Evolutionary conservation across 257 asterid species (phyloP).

Genomic region (Nicotiana knightiana): DNA sequence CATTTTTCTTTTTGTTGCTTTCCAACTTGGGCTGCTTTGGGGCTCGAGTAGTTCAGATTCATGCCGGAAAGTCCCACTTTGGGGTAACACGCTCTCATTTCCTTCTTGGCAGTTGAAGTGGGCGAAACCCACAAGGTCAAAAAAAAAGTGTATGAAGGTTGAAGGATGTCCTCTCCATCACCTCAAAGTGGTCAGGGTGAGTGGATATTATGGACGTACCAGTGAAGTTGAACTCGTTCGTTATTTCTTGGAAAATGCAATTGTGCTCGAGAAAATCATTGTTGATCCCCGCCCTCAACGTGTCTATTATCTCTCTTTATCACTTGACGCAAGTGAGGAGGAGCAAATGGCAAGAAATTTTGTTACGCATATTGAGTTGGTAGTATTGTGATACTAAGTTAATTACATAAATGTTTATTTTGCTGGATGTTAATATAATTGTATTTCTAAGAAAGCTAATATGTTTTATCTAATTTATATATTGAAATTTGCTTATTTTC

Average conservation of each 20-base stretch:
- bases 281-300: not conserved
- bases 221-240: not conserved
- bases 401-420: not conserved
- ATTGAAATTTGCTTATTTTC: too few species aligned
- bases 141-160: too few species aligned
- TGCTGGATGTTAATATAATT: too few species aligned
- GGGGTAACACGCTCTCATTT: too few species aligned
- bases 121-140: too few species aligned
- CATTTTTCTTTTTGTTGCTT: too few species aligned
- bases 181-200: not conserved
- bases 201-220: not conserved
- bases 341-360: not conserved
- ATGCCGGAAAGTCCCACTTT: too few species aligned
- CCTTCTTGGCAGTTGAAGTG: too few species aligned
- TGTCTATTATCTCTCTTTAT: too few species aligned
- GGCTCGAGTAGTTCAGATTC: too few species aligned
- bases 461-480: not conserved
- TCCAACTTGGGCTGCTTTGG: too few species aligned
- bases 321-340: not conserved
- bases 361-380: not conserved
- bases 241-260: not conserved
- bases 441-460: not conserved
- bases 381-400: not conserved
- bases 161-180: too few species aligned
- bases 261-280: not conserved